These are phyloP conservation scores for Leccinum boreale DNA, from an alignment of 768 basidiomycete species.

Conservation along the genomic window DNA sequence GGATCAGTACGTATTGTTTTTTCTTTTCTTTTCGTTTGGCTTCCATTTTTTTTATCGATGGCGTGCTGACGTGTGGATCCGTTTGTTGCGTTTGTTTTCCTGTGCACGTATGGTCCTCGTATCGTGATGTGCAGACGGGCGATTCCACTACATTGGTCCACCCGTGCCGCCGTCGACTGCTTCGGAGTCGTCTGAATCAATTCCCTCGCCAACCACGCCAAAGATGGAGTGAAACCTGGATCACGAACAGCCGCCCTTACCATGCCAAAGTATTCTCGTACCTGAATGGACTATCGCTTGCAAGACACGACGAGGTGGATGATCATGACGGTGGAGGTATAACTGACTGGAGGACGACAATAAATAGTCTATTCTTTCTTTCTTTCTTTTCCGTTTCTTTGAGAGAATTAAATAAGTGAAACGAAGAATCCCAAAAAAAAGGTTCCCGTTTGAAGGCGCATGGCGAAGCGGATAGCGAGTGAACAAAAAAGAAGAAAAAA, in stretches of 20 bases:
- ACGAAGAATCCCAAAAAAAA: background rate
- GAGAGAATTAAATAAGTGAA: background rate
- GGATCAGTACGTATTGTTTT: constrained; percentile 37
- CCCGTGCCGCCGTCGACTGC: constrained; percentile 31
- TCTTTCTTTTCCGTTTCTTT: background rate
- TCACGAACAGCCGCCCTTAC: background rate
- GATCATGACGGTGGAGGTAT: background rate
- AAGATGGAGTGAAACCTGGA: constrained; percentile 9
- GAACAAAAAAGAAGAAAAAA: background rate
- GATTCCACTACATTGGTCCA: constrained; percentile 43
- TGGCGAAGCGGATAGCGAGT: background rate
- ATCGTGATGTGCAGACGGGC: constrained; percentile 34
- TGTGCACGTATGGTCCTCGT: background rate
- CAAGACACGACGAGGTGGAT: background rate
- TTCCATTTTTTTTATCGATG: background rate
- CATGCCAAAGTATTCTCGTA: background rate
- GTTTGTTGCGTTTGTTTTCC: no score
- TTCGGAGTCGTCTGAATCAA: background rate
- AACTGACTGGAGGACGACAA: background rate
- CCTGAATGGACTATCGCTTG: background rate
- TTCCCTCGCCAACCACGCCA: background rate
- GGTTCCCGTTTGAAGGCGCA: background rate
- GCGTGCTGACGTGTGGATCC: background rate
- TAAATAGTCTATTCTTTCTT: background rate
- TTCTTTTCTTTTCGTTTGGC: background rate